Base-by-base conservation (phyloP, 768 basidiomycete genomes). In the Leccinum obscurum region DNA sequence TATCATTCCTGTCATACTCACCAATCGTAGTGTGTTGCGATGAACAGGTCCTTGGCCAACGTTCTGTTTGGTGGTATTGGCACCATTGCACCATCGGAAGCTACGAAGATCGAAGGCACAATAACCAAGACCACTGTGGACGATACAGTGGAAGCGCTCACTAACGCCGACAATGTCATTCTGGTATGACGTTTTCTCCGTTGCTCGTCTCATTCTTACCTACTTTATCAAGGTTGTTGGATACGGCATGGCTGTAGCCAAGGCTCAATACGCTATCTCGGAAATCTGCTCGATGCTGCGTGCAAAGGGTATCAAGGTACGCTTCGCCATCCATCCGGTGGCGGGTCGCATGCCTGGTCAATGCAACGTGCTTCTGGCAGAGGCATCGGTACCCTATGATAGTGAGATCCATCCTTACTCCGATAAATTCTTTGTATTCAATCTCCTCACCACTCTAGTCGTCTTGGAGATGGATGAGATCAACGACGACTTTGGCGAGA, bases 391-490 rank as follows among this genome's bases (percentile, higher is more conserved):
- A 14, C 93, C 93, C 3, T 94, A 94, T 67, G 92, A 94, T 68
- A 90, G 90, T 92, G 63, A 72, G 86, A 70, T 30, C 13, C 15
- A 66, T 57, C 39, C 39, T 10, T 15, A n/a, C n/a, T n/a, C n/a
- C n/a, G n/a, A n/a, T n/a, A n/a, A n/a, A n/a, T n/a, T n/a, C n/a
- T n/a, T n/a, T n/a, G n/a, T n/a, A n/a, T n/a, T n/a, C n/a, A 49
- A 49, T 32, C 48, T 20, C 14, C 10, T 24, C 20, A 3, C 35
- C 11, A 35, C 62, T 24, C 28, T 65, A 93, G 92, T 94, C 64
- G 92, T 94, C 44, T 78, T 90, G 60, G 93, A 95, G 76, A 93
- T 95, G 93, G 93, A 95, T 62, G 93, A 95, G 75, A 94, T 95
- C 77, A 94, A 95, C 70, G 91, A 94, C 44, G 93, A 95, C 70